phyloP scores from a whole-genome alignment of 257 asterid species.

The Pogostemon cablin region DNA sequence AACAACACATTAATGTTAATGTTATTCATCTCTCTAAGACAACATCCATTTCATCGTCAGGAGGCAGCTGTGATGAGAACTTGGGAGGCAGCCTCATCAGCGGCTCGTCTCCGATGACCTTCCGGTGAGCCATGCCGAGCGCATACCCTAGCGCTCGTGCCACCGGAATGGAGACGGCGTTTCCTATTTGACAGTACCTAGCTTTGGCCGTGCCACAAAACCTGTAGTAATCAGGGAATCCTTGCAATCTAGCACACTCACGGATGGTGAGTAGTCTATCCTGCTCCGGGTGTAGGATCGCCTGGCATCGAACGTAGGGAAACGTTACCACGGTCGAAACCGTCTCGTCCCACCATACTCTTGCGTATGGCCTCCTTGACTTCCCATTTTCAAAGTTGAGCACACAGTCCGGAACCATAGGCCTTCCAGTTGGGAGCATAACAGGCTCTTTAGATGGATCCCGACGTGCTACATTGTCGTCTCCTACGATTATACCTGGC shows the following conservation, averaged over 20 bases:
- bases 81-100: conserved; percentile 61
- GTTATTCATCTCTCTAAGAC: conserved; percentile 29
- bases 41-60: conserved; percentile 33
- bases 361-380: conserved; percentile 70
- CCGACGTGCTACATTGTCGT: conserved; percentile 65
- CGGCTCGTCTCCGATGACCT: conserved; percentile 57
- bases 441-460: conserved; percentile 53
- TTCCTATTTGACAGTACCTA: conserved; percentile 81
- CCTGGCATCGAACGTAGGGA: conserved; percentile 52
- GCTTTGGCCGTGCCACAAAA: conserved; percentile 66
- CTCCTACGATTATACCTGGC: conserved; percentile 68
- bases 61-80: conserved; percentile 48
- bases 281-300: conserved; percentile 85
- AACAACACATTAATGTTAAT: too few species aligned
- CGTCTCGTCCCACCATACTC: conserved; percentile 97
- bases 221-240: conserved; percentile 83
- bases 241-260: conserved; percentile 85
- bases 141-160: conserved; percentile 74
- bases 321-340: conserved; percentile 75
- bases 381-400: conserved; percentile 60
- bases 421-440: conserved; percentile 74
- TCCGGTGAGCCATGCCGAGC: conserved; percentile 71
- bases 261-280: conserved; percentile 74
- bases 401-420: conserved; percentile 60
- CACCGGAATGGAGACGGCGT: conserved; percentile 82